phyloP scores from a whole-genome alignment of 306 rosid genomes.

The Pterocarpus macrocarpus region DNA sequence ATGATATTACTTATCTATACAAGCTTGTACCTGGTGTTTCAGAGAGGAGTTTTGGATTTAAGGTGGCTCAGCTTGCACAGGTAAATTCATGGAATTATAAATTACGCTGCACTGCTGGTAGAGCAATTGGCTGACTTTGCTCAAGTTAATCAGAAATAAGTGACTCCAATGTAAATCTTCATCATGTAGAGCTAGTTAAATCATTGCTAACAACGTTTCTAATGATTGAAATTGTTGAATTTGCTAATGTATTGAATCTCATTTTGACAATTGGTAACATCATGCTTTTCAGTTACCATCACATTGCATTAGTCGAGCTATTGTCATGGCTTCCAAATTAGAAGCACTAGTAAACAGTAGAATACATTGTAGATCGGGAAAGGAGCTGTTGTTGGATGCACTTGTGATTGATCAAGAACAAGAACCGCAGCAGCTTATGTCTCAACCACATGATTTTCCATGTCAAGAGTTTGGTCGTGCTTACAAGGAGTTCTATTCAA shows the following conservation, averaged over 20 bases:
- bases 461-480: slow-evolving; percentile 44
- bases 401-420: slow-evolving; percentile 44
- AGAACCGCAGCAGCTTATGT: slow-evolving; percentile 42
- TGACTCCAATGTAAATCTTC: neutral
- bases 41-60: slow-evolving; percentile 88
- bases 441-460: slow-evolving; percentile 37
- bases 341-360: slow-evolving; percentile 70
- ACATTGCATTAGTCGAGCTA: slow-evolving; percentile 73
- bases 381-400: slow-evolving; percentile 45
- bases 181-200: slow-evolving; percentile 2
- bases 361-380: slow-evolving; percentile 51
- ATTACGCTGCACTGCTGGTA: neutral
- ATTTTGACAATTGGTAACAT: slow-evolving; percentile 21
- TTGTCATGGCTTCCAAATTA: slow-evolving; percentile 76
- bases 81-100: slow-evolving; percentile 45
- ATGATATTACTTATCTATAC: slow-evolving; percentile 84
- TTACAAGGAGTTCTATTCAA: slow-evolving; percentile 61
- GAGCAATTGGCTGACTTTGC: slow-evolving; percentile 33
- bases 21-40: slow-evolving; percentile 85
- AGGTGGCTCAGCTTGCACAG: slow-evolving; percentile 98
- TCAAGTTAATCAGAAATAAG: neutral
- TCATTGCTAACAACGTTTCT: neutral
- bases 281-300: slow-evolving; percentile 74
- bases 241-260: slow-evolving; percentile 11
- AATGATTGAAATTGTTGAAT: neutral